Percentiles rank a stretch among this genome's conserved stretches.
phyloP scores from a whole-genome alignment of 805 yeast genomes.

The Candida qinlingensis region DNA sequence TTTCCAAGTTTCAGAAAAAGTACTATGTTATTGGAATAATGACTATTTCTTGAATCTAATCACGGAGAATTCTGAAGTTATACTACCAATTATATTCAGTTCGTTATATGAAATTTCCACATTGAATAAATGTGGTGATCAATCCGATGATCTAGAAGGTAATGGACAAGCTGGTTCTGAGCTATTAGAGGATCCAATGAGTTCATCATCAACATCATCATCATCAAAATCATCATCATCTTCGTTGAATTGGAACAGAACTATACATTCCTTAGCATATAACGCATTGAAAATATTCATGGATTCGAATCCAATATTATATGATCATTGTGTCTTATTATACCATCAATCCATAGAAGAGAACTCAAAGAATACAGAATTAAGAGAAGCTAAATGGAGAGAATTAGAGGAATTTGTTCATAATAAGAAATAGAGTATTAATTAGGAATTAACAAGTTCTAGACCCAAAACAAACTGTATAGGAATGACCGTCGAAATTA shows the following conservation, averaged over 20 bases:
- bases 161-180: background rate
- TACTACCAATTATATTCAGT: slow-evolving; percentile 87
- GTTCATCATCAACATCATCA: slow-evolving; percentile 9
- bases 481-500: no score
- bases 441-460: no score
- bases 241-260: slow-evolving; percentile 83
- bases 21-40: slow-evolving; percentile 88
- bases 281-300: slow-evolving; percentile 87
- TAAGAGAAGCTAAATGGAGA: slow-evolving; percentile 67
- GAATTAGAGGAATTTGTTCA: slow-evolving; percentile 58
- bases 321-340: slow-evolving; percentile 86
- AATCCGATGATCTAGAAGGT: slow-evolving; percentile 1
- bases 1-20: slow-evolving; percentile 96
- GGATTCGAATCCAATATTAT: slow-evolving; percentile 84
- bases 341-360: slow-evolving; percentile 78
- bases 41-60: slow-evolving; percentile 88
- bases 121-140: slow-evolving; percentile 23
- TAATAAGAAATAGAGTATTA: background rate
- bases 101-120: slow-evolving; percentile 78
- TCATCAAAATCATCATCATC: slow-evolving; percentile 28
- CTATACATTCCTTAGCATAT: slow-evolving; percentile 85
- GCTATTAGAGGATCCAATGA: slow-evolving; percentile 14
- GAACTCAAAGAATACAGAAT: slow-evolving; percentile 56
- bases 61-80: slow-evolving; percentile 88
- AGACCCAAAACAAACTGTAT: no score